phyloP scores from a whole-genome alignment of 2,329 filamentous ascomycete species.

The Rutstroemia sp. region DNA sequence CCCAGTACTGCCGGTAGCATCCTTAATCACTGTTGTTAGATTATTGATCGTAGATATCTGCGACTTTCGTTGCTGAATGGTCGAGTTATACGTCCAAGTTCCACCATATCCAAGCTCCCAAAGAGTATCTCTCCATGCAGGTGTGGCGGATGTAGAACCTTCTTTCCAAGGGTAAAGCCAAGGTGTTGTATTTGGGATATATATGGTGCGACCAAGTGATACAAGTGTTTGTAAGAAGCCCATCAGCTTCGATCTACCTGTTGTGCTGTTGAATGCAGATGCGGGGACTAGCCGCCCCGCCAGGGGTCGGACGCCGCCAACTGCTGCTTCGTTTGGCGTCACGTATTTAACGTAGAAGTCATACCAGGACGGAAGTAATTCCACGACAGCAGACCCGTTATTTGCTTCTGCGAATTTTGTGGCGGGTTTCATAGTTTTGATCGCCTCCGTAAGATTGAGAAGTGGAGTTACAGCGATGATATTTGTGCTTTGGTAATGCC shows the following conservation, averaged over 20 bases:
- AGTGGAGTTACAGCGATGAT: constrained; percentile 14
- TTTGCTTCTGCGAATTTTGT: constrained; percentile 9
- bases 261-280: constrained; percentile 7
- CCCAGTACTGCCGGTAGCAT: constrained; percentile 11
- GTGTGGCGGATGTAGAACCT: constrained; percentile 15
- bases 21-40: not conserved
- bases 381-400: constrained; percentile 8
- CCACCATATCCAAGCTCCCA: constrained; percentile 11
- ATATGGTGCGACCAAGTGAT: constrained; percentile 7
- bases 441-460: constrained; percentile 12
- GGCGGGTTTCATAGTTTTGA: constrained; percentile 11
- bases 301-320: constrained; percentile 8
- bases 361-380: constrained; percentile 13
- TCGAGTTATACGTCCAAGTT: constrained; percentile 9
- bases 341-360: constrained; percentile 14
- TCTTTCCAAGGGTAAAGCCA: constrained; percentile 10
- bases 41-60: not conserved
- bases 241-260: constrained; percentile 8
- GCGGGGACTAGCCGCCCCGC: constrained; percentile 10
- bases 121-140: constrained; percentile 12
- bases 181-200: constrained; percentile 13
- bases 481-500: constrained; percentile 10
- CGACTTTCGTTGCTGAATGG: not conserved
- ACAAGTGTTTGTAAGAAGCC: constrained; percentile 10
- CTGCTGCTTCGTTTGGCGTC: constrained; percentile 5